Percentiles rank a stretch among this genome's conserved stretches.
phyloP scores from a whole-genome alignment of 164 flowering plant genomes.

The Santalum album region DNA sequence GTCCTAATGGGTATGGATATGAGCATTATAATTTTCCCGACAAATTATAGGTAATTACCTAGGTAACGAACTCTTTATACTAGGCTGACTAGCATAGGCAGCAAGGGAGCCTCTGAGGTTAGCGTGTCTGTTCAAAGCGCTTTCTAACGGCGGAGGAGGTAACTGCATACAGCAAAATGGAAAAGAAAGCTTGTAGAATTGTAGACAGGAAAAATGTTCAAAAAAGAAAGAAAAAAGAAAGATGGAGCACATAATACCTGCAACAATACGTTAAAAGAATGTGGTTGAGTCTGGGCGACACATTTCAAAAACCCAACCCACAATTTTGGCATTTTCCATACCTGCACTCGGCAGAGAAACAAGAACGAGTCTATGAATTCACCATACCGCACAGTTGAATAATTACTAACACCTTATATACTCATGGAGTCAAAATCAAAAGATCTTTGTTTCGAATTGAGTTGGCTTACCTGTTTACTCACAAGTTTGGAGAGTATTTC shows the following conservation, averaged over 20 bases:
- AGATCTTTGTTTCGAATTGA: background rate
- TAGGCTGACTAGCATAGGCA: slow-evolving; percentile 65
- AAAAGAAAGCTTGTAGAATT: slow-evolving; percentile 1
- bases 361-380: background rate
- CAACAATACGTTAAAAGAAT: slow-evolving; percentile 74
- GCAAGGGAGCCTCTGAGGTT: slow-evolving; percentile 70
- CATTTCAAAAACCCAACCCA: slow-evolving; percentile 99
- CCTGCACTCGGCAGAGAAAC: slow-evolving; percentile 27
- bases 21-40: too few species aligned
- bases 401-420: background rate
- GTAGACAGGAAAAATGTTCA: background rate
- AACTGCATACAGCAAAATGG: slow-evolving; percentile 47
- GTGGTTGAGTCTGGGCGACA: slow-evolving; percentile 89
- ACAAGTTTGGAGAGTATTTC: slow-evolving; percentile 92
- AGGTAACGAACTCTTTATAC: slow-evolving; percentile 45
- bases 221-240: background rate
- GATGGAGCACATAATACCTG: slow-evolving; percentile 37
- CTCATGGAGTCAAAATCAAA: background rate
- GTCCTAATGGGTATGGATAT: too few species aligned
- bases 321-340: slow-evolving; percentile 96
- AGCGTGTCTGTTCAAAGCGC: slow-evolving; percentile 58
- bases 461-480: slow-evolving; percentile 59
- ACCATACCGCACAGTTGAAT: background rate
- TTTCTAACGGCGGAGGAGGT: slow-evolving; percentile 86
- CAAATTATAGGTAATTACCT: slow-evolving; percentile 32